Evolutionary conservation across 345 rosid species (phyloP).

Genomic region (Eucalyptus pauciflora): DNA sequence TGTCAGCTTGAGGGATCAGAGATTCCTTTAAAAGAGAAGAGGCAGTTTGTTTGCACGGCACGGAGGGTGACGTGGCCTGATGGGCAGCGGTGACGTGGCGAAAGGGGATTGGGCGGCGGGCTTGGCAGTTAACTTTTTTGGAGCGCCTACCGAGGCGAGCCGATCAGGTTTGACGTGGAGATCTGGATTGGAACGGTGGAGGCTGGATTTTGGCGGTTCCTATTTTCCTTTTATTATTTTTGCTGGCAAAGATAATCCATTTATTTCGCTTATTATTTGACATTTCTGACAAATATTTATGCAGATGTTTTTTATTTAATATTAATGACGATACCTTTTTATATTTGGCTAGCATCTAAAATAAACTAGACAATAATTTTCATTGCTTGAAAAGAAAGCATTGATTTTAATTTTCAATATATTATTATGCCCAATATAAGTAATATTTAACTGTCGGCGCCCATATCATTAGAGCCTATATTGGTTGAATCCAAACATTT

Average conservation of each 20-base stretch:
- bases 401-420: no score
- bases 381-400: no score
- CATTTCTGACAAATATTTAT: no score
- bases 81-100: conserved; percentile 6
- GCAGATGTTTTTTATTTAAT: no score
- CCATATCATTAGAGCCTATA: no score
- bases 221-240: background rate
- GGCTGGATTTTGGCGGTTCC: background rate
- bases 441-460: no score
- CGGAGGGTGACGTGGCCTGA: conserved; percentile 1
- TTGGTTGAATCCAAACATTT: no score
- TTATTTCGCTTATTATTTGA: background rate
- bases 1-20: background rate
- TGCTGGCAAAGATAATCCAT: background rate
- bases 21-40: no score
- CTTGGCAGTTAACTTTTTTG: background rate
- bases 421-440: no score
- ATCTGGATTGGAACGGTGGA: background rate
- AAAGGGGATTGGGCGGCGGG: conserved; percentile 1
- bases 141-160: conserved; percentile 29
- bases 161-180: background rate
- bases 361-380: background rate
- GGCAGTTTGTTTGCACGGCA: conserved; percentile 1
- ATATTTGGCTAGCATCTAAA: background rate
- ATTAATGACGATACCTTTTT: no score